Percentiles rank a stretch among this genome's conserved stretches.
phyloP scores from a whole-genome alignment of 1,284 basidiomycete species.

The Rhodotorula sp. region DNA sequence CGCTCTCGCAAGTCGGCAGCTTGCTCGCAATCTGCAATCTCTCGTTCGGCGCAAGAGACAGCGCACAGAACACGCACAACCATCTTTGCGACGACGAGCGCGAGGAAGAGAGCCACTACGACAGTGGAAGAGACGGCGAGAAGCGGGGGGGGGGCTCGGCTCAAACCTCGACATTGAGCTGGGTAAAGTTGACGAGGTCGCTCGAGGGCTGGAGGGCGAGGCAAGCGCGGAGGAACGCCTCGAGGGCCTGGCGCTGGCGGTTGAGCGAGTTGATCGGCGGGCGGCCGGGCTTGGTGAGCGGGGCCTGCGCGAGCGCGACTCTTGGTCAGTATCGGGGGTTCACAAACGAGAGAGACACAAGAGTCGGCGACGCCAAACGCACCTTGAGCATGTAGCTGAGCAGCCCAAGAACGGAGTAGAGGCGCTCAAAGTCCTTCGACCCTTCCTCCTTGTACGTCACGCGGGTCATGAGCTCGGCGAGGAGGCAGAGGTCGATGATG shows the following conservation, averaged over 20 bases:
- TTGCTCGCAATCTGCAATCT: too few species aligned
- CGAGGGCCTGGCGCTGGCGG: slow-evolving; percentile 91
- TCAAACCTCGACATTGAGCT: slow-evolving; percentile 15
- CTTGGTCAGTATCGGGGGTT: background rate
- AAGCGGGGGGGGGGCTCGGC: too few species aligned
- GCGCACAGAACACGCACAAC: too few species aligned
- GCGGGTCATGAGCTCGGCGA: slow-evolving; percentile 91
- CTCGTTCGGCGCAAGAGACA: too few species aligned
- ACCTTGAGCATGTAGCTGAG: slow-evolving; percentile 74
- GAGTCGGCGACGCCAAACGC: too few species aligned
- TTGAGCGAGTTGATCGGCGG: slow-evolving; percentile 94
- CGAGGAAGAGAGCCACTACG: too few species aligned
- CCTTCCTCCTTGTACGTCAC: slow-evolving; percentile 67
- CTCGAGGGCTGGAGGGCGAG: slow-evolving; percentile 77
- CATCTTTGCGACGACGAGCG: too few species aligned
- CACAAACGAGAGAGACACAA: too few species aligned
- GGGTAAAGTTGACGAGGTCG: slow-evolving; percentile 62
- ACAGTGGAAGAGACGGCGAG: too few species aligned
- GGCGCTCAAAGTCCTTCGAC: slow-evolving; percentile 62
- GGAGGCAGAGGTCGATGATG: slow-evolving; percentile 89
- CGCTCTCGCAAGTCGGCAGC: too few species aligned
- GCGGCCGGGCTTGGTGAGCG: slow-evolving; percentile 90
- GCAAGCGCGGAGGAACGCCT: slow-evolving; percentile 82
- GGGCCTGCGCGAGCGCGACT: slow-evolving; percentile 65
- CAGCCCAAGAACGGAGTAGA: slow-evolving; percentile 84